These are phyloP conservation scores for Yamagishiella unicocca DNA, from an alignment of 139 green algal genomes.

Conservation along the genomic window DNA sequence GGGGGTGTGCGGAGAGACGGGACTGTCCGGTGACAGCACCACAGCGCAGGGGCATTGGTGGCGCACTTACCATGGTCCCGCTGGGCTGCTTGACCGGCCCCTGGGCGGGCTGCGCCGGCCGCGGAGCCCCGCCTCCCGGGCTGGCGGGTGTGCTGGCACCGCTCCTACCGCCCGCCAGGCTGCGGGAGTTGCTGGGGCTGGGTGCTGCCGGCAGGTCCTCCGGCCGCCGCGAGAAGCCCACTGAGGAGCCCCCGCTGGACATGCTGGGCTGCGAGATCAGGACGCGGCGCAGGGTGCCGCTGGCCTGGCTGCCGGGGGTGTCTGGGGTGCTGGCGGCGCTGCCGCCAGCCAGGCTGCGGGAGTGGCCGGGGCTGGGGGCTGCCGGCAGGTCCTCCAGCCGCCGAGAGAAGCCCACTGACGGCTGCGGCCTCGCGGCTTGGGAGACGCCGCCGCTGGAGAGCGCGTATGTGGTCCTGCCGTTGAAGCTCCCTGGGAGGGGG, in stretches of 20 bases:
- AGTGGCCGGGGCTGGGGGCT: constrained; percentile 18
- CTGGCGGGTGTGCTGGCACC: background rate
- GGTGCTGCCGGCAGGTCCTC: constrained; percentile 26
- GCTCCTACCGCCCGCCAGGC: background rate
- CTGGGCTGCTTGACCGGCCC: no score
- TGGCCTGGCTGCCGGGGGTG: background rate
- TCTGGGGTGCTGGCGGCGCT: background rate
- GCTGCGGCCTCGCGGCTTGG: no score
- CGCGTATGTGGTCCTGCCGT: background rate
- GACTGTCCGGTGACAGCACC: no score
- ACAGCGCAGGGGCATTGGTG: no score
- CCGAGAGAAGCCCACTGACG: constrained; percentile 4
- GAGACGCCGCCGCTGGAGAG: background rate
- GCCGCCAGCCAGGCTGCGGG: constrained; percentile 9
- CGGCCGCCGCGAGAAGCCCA: constrained; percentile 1
- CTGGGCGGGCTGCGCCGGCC: background rate
- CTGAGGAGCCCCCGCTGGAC: background rate
- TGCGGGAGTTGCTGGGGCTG: constrained; percentile 18
- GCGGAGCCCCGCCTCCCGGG: no score
- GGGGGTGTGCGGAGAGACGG: no score
- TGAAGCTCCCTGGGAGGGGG: background rate
- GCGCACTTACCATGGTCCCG: no score
- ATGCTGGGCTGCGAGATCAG: background rate
- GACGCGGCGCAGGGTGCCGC: background rate
- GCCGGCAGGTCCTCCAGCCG: constrained; percentile 19